Conservation (phyloP, 495 filamentous ascomycete species). For the Penicillium argentinense region DNA sequence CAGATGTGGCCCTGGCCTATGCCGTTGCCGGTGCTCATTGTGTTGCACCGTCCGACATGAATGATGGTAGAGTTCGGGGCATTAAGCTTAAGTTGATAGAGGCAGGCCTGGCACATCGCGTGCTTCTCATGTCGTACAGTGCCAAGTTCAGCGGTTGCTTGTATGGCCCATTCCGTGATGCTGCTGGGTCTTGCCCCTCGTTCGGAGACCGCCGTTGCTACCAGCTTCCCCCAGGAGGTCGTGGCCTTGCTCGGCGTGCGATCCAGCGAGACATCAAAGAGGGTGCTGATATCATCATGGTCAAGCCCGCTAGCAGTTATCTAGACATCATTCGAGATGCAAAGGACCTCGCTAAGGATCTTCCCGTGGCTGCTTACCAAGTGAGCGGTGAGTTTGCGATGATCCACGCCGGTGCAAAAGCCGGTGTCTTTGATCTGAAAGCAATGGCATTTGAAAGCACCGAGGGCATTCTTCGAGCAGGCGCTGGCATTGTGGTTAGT, state of each 20-base stretch:
- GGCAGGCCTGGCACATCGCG: slow-evolving; percentile 81
- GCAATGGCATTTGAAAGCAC: slow-evolving; percentile 93
- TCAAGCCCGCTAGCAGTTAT: slow-evolving; percentile 92
- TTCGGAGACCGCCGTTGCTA: slow-evolving; percentile 97
- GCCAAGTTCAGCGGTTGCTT: slow-evolving; percentile 96
- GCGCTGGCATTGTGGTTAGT: slow-evolving; percentile 85
- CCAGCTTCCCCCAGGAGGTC: slow-evolving; percentile 87
- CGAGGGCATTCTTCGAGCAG: slow-evolving; percentile 88
- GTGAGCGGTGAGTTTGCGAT: slow-evolving; percentile 97
- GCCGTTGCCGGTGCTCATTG: slow-evolving; percentile 93
- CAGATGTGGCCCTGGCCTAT: slow-evolving; percentile 89
- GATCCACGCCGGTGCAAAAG: slow-evolving; percentile 94
- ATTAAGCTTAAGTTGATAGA: slow-evolving; percentile 97
- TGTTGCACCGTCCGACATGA: slow-evolving; percentile 97
- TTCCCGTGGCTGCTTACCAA: slow-evolving; percentile 94
- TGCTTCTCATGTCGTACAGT: slow-evolving; percentile 93
- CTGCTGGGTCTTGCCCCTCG: slow-evolving; percentile 85
- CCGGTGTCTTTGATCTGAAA: slow-evolving; percentile 96
- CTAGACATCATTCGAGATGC: slow-evolving; percentile 96
- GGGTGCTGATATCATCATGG: slow-evolving; percentile 98
- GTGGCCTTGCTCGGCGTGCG: slow-evolving; percentile 90
- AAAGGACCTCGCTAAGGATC: slow-evolving; percentile 84
- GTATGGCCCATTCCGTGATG: slow-evolving; percentile 96
- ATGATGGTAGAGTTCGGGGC: slow-evolving; percentile 91
- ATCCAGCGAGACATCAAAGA: slow-evolving; percentile 88